A percentile compares a stretch with the other conserved stretches of the same genome.
phyloP scores from a whole-genome alignment of 1,139 yeast species.

The Blastobotrys aristatus region DNA sequence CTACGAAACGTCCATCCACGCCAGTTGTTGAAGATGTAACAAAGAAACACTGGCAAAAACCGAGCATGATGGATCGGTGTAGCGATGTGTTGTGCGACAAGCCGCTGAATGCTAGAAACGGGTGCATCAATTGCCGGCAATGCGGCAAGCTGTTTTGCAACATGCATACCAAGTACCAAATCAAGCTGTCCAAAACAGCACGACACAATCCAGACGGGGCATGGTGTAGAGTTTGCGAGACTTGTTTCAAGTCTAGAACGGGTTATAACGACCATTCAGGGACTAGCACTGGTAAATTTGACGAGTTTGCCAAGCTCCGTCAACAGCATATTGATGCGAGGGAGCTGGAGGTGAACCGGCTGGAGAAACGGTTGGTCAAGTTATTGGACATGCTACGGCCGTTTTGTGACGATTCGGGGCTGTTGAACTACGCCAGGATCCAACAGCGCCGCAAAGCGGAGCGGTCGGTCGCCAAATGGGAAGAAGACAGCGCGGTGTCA shows the following conservation, averaged over 20 bases:
- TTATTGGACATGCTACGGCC: conserved; percentile 33
- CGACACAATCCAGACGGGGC: conserved; percentile 49
- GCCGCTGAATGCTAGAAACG: conserved; percentile 29
- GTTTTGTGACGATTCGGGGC: conserved; percentile 21
- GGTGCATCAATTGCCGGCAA: conserved; percentile 35
- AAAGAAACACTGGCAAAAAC: conserved; percentile 61
- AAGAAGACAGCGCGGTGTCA: conserved; percentile 45
- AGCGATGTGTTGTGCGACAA: conserved; percentile 30
- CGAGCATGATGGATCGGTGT: conserved; percentile 35
- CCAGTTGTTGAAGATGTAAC: conserved; percentile 37
- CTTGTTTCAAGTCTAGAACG: conserved; percentile 54
- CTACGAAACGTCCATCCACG: conserved; percentile 7
- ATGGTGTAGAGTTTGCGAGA: conserved; percentile 67
- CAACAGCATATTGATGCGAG: conserved; percentile 38
- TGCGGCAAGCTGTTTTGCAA: conserved; percentile 74
- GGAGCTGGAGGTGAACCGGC: conserved; percentile 47
- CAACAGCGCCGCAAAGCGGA: conserved; percentile 41
- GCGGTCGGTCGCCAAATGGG: conserved; percentile 63
- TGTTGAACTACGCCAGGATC: conserved; percentile 27
- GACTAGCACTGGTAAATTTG: conserved; percentile 42
- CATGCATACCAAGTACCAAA: conserved; percentile 52
- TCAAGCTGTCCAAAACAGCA: conserved; percentile 45
- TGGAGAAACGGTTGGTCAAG: conserved; percentile 60
- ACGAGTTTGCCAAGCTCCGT: conserved; percentile 42
- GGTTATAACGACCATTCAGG: conserved; percentile 47